A percentile compares a stretch with the other conserved stretches of the same genome.
Evolutionary conservation across 148 eudicot genomes (phyloP).

Genomic region (Amaranthus cruentus): DNA sequence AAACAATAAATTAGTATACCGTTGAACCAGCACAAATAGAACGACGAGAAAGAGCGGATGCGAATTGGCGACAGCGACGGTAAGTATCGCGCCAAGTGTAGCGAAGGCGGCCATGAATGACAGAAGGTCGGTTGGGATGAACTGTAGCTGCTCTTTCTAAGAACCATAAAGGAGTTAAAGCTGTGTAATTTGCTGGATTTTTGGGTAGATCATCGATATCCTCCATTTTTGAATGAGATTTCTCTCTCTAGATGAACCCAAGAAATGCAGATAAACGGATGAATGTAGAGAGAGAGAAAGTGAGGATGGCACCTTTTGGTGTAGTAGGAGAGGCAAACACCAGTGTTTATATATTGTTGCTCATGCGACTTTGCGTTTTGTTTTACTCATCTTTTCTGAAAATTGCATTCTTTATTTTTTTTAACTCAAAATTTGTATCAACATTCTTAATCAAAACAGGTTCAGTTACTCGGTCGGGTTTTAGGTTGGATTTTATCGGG

Average conservation of each 20-base stretch:
- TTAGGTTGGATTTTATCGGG: too few species aligned
- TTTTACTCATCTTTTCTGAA: too few species aligned
- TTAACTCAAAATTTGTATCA: too few species aligned
- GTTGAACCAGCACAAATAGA: constrained; percentile 53
- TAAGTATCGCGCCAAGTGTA: constrained; percentile 89
- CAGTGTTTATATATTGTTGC: not conserved
- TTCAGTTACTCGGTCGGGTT: too few species aligned
- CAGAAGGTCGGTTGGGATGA: constrained; percentile 54
- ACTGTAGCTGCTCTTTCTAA: constrained; percentile 80
- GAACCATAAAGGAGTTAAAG: constrained; percentile 77
- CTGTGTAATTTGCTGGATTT: constrained; percentile 71
- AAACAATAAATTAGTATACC: constrained; percentile 27
- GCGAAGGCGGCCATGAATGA: constrained; percentile 48
- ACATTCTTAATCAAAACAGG: too few species aligned
- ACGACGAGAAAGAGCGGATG: constrained; percentile 62
- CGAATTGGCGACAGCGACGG: constrained; percentile 76
- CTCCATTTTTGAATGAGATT: constrained; percentile 18
- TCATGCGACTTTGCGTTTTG: not conserved
- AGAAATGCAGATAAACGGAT: not conserved
- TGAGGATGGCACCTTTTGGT: not conserved
- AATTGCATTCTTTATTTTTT: too few species aligned
- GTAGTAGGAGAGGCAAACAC: not conserved
- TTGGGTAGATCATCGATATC: constrained; percentile 86
- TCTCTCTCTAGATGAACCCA: constrained; percentile 4
- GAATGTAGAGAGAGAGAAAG: not conserved